These are phyloP conservation scores for Rhizophagus clarus DNA, from an alignment of 192 early-diverging fungal genomes.

Conservation along the genomic window DNA sequence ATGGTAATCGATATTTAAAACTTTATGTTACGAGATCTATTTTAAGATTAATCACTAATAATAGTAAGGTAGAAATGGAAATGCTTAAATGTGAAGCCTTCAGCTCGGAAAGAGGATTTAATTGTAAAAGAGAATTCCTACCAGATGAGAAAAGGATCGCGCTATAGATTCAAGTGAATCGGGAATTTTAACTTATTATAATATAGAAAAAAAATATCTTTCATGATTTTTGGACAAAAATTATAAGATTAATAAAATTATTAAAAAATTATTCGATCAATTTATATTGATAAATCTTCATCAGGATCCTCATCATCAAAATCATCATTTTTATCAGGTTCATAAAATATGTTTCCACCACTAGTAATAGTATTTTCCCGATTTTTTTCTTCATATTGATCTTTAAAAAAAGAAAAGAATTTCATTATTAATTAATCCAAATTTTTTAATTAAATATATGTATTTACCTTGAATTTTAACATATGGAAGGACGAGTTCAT, in stretches of 20 bases:
- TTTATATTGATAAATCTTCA: conserved; percentile 87
- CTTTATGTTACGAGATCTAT: conserved; percentile 24
- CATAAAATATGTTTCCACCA: conserved; percentile 74
- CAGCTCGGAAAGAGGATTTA: conserved; percentile 29
- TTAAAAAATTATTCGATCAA: not conserved
- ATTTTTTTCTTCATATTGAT: conserved; percentile 29
- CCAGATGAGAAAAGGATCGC: conserved; percentile 2
- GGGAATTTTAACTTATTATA: too few relatives aligned
- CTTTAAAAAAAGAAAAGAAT: not conserved
- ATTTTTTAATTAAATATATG: not conserved
- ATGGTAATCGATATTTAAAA: conserved; percentile 5
- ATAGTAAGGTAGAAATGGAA: conserved; percentile 18
- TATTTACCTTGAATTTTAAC: conserved; percentile 61
- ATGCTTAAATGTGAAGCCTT: conserved; percentile 28
- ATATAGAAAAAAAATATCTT: too few relatives aligned
- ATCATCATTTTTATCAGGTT: conserved; percentile 85
- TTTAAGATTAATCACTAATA: not conserved
- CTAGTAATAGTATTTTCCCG: not conserved
- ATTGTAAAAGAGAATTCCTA: conserved; percentile 21
- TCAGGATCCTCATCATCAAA: conserved; percentile 92
- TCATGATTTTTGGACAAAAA: too few relatives aligned
- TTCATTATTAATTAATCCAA: too few relatives aligned
- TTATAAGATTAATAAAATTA: not conserved
- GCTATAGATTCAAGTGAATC: not conserved
- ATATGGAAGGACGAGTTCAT: conserved; percentile 80